Percentiles rank a stretch among this genome's conserved stretches.
These are phyloP conservation scores for Colletotrichum tofieldiae DNA, from an alignment of 2,329 filamentous ascomycete species.

Conservation along the genomic window DNA sequence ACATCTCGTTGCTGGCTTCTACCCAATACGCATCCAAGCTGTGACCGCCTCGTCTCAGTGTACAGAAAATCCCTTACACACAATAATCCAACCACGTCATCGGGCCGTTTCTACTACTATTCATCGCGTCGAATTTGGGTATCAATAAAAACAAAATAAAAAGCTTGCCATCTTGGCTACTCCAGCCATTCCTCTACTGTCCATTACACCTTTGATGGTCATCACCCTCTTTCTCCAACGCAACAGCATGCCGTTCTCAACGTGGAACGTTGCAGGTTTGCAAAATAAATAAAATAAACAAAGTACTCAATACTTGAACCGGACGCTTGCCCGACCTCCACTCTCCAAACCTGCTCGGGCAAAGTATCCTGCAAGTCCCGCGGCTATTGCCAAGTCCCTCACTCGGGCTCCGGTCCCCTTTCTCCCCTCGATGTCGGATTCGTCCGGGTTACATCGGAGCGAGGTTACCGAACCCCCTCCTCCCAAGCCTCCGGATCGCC, in stretches of 20 bases:
- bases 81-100: background rate
- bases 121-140: background rate
- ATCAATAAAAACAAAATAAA: background rate
- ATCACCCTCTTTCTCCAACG: background rate
- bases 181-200: background rate
- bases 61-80: background rate
- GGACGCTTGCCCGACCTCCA: background rate
- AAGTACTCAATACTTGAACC: too few species aligned
- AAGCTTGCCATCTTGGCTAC: background rate
- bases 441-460: conserved; percentile 33
- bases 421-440: conserved; percentile 12
- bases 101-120: background rate
- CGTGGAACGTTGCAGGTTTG: background rate
- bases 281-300: too few species aligned
- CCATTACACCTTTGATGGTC: background rate
- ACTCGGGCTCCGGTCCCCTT: background rate
- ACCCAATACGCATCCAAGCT: background rate
- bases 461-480: conserved; percentile 21
- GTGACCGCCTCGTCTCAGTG: background rate
- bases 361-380: background rate
- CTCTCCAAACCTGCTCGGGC: background rate
- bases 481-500: conserved; percentile 24
- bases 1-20: background rate
- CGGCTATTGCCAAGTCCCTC: background rate
- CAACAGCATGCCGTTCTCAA: background rate